Evolutionary conservation across 108 stramenopile genomes (phyloP).

Genomic region (Cyclotella distinguenda): DNA sequence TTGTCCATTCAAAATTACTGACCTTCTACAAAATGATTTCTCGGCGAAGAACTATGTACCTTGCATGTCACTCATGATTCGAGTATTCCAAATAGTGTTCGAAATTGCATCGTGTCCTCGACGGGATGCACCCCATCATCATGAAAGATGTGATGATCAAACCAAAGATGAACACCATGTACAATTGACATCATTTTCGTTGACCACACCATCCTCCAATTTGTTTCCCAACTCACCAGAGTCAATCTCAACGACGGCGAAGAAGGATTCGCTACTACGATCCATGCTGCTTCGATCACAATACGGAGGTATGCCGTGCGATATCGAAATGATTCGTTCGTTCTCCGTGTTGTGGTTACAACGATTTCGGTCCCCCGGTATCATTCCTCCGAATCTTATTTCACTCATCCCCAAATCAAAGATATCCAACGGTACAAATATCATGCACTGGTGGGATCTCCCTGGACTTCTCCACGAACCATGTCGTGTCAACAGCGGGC

Average conservation of each 20-base stretch:
- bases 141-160: slow-evolving; percentile 5
- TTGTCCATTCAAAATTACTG: neutral
- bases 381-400: slow-evolving; percentile 1
- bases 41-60: slow-evolving; percentile 31
- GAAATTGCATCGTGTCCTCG: slow-evolving; percentile 78
- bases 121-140: no score
- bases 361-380: slow-evolving; percentile 42
- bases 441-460: slow-evolving; percentile 45
- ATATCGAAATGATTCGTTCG: slow-evolving; percentile 65
- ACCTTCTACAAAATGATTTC: neutral
- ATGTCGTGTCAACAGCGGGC: slow-evolving; percentile 24
- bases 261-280: slow-evolving; percentile 47
- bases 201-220: slow-evolving; percentile 18
- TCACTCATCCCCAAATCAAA: neutral
- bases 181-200: slow-evolving; percentile 20
- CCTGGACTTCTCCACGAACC: slow-evolving; percentile 41
- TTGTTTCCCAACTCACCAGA: slow-evolving; percentile 12
- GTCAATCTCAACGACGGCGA: neutral
- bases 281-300: slow-evolving; percentile 65
- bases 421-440: neutral
- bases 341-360: slow-evolving; percentile 56
- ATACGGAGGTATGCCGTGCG: slow-evolving; percentile 85
- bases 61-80: slow-evolving; percentile 25
- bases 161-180: neutral
- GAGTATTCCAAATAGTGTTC: slow-evolving; percentile 70